Evolutionary conservation across 805 yeast species (phyloP).

Genomic region (Torulaspora maleeae): DNA sequence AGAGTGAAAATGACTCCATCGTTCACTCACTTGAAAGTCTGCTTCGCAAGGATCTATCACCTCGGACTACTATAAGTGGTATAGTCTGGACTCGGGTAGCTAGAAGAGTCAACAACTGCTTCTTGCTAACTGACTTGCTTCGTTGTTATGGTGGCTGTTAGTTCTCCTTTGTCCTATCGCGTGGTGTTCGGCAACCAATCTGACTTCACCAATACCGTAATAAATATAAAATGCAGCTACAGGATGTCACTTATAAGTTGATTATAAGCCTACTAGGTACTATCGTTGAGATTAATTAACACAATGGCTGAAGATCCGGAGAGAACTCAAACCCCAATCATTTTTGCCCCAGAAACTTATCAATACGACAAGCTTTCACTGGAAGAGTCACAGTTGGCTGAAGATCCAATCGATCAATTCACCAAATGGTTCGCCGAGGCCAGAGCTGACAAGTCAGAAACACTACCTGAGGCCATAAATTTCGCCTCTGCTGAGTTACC

Average conservation of each 20-base stretch:
- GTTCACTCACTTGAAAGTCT: too few relatives aligned
- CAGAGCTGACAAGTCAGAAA: slow-evolving; percentile 44
- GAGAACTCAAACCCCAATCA: slow-evolving; percentile 31
- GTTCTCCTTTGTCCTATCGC: neutral
- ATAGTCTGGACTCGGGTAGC: too few relatives aligned
- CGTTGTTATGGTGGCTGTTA: neutral
- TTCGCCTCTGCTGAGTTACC: slow-evolving; percentile 89
- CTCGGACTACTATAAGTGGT: too few relatives aligned
- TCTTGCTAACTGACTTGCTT: neutral
- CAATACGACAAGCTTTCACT: slow-evolving; percentile 73
- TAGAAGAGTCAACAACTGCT: slow-evolving; percentile 25
- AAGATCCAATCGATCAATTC: slow-evolving; percentile 73
- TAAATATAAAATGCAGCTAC: too few relatives aligned
- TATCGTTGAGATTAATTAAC: neutral
- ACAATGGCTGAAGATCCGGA: slow-evolving; percentile 22
- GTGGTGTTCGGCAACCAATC: neutral
- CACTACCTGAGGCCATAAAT: slow-evolving; percentile 76
- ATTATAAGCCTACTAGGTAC: neutral
- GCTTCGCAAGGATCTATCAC: slow-evolving; percentile 51
- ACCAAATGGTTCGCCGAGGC: slow-evolving; percentile 83
- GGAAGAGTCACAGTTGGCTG: slow-evolving; percentile 46
- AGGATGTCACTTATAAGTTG: neutral
- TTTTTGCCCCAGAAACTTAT: slow-evolving; percentile 81
- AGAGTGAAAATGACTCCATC: too few relatives aligned
- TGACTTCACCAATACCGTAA: neutral